A percentile compares a stretch with the other conserved stretches of the same genome.
Evolutionary conservation across 169 alveolate genomes (phyloP).

Genomic region (Eimeria maxima): DNA sequence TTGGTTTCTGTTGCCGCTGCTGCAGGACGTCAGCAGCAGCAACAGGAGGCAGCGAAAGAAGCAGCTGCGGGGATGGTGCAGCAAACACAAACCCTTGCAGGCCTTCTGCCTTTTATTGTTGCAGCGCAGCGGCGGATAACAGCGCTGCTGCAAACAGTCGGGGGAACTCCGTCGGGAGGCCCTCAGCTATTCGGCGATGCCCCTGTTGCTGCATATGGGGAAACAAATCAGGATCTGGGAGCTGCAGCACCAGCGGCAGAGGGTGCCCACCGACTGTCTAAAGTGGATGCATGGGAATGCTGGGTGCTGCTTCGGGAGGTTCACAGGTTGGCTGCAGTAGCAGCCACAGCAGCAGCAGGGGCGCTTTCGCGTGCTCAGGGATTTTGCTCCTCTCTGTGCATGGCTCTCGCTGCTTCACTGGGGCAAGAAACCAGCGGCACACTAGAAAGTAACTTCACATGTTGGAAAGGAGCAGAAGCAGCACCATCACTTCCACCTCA

Average conservation of each 20-base stretch:
- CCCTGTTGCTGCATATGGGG: background rate
- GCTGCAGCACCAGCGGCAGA: conserved; percentile 50
- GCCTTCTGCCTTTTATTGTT: background rate
- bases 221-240: background rate
- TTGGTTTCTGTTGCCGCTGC: conserved; percentile 37
- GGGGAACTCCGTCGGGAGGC: background rate
- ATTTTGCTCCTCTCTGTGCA: background rate
- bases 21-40: conserved; percentile 10
- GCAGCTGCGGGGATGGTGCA: conserved; percentile 1
- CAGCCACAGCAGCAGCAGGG: conserved; percentile 6
- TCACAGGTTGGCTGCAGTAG: conserved; percentile 28
- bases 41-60: background rate
- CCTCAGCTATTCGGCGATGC: background rate
- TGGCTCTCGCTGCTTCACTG: background rate
- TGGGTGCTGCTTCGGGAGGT: conserved; percentile 47
- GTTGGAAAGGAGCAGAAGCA: background rate
- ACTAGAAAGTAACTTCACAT: too few species aligned
- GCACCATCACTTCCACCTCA: background rate
- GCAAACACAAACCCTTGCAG: background rate
- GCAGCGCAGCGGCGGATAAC: conserved; percentile 60
- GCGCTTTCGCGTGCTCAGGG: background rate
- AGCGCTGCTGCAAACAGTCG: background rate
- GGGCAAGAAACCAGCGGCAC: background rate
- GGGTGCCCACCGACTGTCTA: background rate
- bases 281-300: conserved; percentile 20